Evolutionary conservation across 2,329 filamentous ascomycete species (phyloP).

Genomic region (Ceratocystis variospora): DNA sequence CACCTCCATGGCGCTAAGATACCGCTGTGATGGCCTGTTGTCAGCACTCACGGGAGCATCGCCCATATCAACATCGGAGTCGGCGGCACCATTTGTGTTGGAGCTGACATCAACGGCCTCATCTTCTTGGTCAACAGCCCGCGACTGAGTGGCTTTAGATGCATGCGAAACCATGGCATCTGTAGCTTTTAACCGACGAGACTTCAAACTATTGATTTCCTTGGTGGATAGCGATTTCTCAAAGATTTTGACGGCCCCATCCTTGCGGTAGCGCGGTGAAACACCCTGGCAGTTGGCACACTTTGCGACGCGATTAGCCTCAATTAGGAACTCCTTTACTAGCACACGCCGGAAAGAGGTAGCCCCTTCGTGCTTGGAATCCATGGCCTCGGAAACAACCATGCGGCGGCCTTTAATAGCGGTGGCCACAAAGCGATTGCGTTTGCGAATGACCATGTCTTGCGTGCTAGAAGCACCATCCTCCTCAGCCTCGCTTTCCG

Average conservation of each 20-base stretch:
- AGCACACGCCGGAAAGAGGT: constrained; percentile 61
- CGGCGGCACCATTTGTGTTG: constrained; percentile 45
- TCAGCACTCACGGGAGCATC: constrained; percentile 27
- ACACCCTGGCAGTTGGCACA: constrained; percentile 57
- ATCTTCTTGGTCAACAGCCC: constrained; percentile 35
- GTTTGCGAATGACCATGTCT: constrained; percentile 39
- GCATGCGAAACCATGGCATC: constrained; percentile 48
- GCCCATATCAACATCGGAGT: constrained; percentile 31
- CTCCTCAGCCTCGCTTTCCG: constrained; percentile 49
- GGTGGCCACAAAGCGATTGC: constrained; percentile 53
- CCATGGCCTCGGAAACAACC: constrained; percentile 44
- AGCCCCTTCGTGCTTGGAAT: constrained; percentile 70
- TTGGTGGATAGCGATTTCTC: constrained; percentile 64
- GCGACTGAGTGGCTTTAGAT: constrained; percentile 23
- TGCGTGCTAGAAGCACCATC: constrained; percentile 41
- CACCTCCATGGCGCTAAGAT: constrained; percentile 72
- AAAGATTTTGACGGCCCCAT: constrained; percentile 87
- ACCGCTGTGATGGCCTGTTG: constrained; percentile 45
- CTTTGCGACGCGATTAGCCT: constrained; percentile 53
- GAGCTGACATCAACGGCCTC: constrained; percentile 41
- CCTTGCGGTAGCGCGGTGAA: constrained; percentile 74
- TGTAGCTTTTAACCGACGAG: constrained; percentile 48
- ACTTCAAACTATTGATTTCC: constrained; percentile 63
- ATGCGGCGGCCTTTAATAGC: constrained; percentile 33
- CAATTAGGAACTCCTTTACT: constrained; percentile 67